Percentiles rank a stretch among this genome's conserved stretches.
Conservation (phyloP, 306 rosid species). For the Acacia crassicarpa region DNA sequence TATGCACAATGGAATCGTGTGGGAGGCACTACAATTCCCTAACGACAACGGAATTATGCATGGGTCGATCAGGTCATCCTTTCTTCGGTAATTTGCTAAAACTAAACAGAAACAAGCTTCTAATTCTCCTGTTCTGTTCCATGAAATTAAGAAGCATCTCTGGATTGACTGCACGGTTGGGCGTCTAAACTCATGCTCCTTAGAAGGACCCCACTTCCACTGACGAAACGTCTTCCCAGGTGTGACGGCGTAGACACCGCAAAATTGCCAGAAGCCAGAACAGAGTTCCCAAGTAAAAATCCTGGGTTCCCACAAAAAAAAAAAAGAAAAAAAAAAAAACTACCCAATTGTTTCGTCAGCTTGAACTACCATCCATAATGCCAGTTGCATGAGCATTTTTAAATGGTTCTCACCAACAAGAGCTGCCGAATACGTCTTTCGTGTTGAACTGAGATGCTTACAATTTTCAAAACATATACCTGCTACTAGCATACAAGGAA, state of each 20-base stretch:
- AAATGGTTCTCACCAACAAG: slow-evolving; percentile 40
- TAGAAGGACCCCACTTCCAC: not conserved
- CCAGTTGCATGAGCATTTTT: slow-evolving; percentile 23
- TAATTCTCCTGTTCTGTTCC: not conserved
- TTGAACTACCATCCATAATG: slow-evolving; percentile 26
- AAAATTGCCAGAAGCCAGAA: not conserved
- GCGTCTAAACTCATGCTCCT: not conserved
- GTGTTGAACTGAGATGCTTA: slow-evolving; percentile 33
- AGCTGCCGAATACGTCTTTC: slow-evolving; percentile 24
- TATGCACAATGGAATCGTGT: not conserved
- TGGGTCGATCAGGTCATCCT: not conserved
- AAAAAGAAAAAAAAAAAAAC: not conserved
- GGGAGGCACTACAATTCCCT: not conserved
- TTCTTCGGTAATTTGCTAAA: not conserved
- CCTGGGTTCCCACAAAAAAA: not conserved
- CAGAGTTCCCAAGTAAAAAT: not conserved
- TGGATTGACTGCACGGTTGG: not conserved
- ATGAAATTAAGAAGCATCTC: not conserved
- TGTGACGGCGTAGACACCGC: not conserved
- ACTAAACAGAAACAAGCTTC: not conserved
- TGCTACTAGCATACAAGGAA: slow-evolving; percentile 46
- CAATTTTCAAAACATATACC: slow-evolving; percentile 41
- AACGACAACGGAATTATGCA: not conserved
- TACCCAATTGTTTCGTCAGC: slow-evolving; percentile 6
- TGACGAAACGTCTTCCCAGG: not conserved